A percentile compares a stretch with the other conserved stretches of the same genome.
phyloP scores from a whole-genome alignment of 2,329 filamentous ascomycete genomes.

The Penicillium sclerotiorum region DNA sequence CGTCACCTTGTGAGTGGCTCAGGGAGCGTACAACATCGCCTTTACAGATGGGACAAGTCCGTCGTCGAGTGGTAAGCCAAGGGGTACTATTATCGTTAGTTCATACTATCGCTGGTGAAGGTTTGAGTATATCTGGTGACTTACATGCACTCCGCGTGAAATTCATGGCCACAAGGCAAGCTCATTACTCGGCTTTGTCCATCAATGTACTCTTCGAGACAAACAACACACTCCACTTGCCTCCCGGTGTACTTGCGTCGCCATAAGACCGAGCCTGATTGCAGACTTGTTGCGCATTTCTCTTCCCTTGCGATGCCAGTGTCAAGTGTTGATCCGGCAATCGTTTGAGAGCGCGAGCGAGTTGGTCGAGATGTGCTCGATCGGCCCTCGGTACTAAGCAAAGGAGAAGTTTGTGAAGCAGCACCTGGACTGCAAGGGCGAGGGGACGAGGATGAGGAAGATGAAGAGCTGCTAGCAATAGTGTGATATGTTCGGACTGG shows the following conservation, averaged over 20 bases:
- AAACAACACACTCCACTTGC: slow-evolving; percentile 90
- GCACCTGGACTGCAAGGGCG: slow-evolving; percentile 65
- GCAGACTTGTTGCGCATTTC: slow-evolving; percentile 42
- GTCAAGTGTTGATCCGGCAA: slow-evolving; percentile 32
- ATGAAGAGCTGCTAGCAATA: slow-evolving; percentile 65
- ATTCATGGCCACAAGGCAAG: slow-evolving; percentile 94
- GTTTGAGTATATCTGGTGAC: slow-evolving; percentile 43
- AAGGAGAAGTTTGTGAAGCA: slow-evolving; percentile 75
- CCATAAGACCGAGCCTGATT: slow-evolving; percentile 41
- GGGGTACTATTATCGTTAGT: slow-evolving; percentile 64
- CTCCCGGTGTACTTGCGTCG: slow-evolving; percentile 63
- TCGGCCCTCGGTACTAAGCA: slow-evolving; percentile 55
- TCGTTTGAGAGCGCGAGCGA: slow-evolving; percentile 43
- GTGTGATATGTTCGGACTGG: slow-evolving; percentile 95
- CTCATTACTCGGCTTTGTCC: slow-evolving; percentile 96
- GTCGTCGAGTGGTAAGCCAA: slow-evolving; percentile 90
- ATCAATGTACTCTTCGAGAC: slow-evolving; percentile 93
- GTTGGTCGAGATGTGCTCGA: slow-evolving; percentile 31
- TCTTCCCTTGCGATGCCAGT: slow-evolving; percentile 43
- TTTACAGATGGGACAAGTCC: slow-evolving; percentile 99
- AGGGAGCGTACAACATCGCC: slow-evolving; percentile 80
- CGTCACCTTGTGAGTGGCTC: slow-evolving; percentile 45
- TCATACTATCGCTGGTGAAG: slow-evolving; percentile 5
- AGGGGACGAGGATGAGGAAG: slow-evolving; percentile 57
- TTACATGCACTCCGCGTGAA: slow-evolving; percentile 98